Conservation (phyloP, 192 early-diverging fungal species). For the Neocallimastix lanati region DNA sequence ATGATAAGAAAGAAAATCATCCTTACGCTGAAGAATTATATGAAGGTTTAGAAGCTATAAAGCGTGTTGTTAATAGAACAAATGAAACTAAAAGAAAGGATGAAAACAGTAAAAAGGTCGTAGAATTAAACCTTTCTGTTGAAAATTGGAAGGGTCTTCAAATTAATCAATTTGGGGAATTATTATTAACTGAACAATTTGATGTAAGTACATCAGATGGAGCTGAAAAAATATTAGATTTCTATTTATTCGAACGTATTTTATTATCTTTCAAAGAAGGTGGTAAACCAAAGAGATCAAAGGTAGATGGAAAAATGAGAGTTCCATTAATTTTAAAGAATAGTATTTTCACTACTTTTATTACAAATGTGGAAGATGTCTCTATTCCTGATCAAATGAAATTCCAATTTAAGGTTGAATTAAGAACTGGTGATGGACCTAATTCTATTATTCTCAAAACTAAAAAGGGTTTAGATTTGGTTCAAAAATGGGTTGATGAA, state of each 20-base stretch:
- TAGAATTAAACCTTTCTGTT: conserved; percentile 62
- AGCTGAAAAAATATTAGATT: conserved; percentile 56
- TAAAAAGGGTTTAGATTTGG: neutral
- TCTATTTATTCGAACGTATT: conserved; percentile 86
- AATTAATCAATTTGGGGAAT: conserved; percentile 52
- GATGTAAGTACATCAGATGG: conserved; percentile 58
- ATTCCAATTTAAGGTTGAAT: conserved; percentile 6
- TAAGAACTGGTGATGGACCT: neutral
- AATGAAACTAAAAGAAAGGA: conserved; percentile 82
- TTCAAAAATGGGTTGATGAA: neutral
- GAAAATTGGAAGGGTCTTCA: conserved; percentile 83
- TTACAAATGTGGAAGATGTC: conserved; percentile 52
- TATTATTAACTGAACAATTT: conserved; percentile 75
- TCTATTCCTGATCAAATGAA: conserved; percentile 10
- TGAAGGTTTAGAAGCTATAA: conserved; percentile 59
- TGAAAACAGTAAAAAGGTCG: conserved; percentile 64
- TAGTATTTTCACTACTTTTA: conserved; percentile 67
- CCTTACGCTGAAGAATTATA: conserved; percentile 22
- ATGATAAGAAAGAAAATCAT: conserved; percentile 5
- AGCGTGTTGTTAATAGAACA: conserved; percentile 67
- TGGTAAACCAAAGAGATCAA: conserved; percentile 16
- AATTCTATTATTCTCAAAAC: neutral
- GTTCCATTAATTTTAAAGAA: conserved; percentile 46
- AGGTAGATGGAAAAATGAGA: conserved; percentile 10
- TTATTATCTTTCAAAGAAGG: conserved; percentile 86